Evolutionary conservation across 495 filamentous ascomycete species (phyloP).

Genomic region (Hypoxylon trugodes): DNA sequence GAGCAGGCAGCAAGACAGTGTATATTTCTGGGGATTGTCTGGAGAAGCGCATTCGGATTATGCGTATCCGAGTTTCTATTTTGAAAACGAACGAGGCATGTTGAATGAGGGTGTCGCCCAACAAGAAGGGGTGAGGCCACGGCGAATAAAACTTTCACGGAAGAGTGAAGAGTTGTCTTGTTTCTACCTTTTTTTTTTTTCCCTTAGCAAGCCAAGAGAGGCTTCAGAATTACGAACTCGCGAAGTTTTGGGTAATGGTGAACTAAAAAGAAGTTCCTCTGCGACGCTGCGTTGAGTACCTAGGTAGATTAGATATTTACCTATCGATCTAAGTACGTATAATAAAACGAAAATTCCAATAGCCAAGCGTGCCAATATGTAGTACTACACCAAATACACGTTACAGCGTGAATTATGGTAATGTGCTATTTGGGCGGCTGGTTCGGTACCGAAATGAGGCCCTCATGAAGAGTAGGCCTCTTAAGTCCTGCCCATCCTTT

Average conservation of each 20-base stretch:
- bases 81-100: conserved; percentile 14
- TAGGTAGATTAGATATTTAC: too few species aligned
- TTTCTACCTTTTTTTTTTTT: conserved; percentile 13
- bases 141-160: conserved; percentile 11
- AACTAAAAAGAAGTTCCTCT: conserved; percentile 18
- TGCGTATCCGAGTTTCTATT: conserved; percentile 11
- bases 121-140: background rate
- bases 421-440: too few species aligned
- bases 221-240: conserved; percentile 21
- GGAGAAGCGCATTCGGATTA: conserved; percentile 1
- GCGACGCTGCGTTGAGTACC: background rate
- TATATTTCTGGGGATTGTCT: conserved; percentile 15
- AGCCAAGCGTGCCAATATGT: background rate
- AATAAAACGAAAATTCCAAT: too few species aligned
- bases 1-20: conserved; percentile 1
- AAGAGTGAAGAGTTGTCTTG: background rate
- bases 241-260: conserved; percentile 22
- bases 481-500: too few species aligned
- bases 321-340: too few species aligned
- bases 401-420: too few species aligned
- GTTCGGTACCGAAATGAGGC: too few species aligned
- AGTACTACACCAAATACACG: too few species aligned
- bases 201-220: conserved; percentile 8
- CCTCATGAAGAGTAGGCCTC: too few species aligned
- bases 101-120: conserved; percentile 21